Evolutionary conservation across 352 stramenopile species (phyloP), one percentile per base, ranked within the genome.

Genomic region (Phytopythium sindhum): DNA sequence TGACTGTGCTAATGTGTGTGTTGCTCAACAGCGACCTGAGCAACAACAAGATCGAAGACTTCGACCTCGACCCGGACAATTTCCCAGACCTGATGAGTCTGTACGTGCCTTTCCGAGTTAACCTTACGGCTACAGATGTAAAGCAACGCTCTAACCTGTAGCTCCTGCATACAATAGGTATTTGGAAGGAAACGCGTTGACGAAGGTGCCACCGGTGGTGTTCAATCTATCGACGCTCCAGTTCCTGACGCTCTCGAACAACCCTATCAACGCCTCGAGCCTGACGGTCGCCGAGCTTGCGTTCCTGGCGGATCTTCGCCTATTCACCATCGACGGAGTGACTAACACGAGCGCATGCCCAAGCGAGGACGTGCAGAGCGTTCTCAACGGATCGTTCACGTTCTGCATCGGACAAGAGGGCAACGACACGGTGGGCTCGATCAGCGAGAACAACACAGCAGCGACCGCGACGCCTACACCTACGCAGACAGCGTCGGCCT

Each of bases 301-400:
- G 21, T 85, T 88, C 42, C 72, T 92, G n/a, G 69, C 84, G 2
- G 70, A 65, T n/a, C 67, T 92, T 50, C 24, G 39, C 2, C 64
- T 73, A 14, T 78, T 92, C 59, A 69, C 65, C 11, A 75, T 92
- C 56, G 78, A 88, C 37, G 76, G 78, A 19, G 69, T 65, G 24
- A 88, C 77, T 17, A 73, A 74, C 54, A 89, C 81, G 53, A 74
- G 65, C 23, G 73, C 71, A 42, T 92, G 84, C 60, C 81, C 81
- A 21, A 70, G 58, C 17, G 57, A 78, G 45, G 68, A 68, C 9
- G 67, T 84, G 19, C 78, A 88, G 44, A 51, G 28, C 14, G 67
- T 60, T 41, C 71, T 92, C 28, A 88, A 80, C 52, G 44, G 51
- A 10, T 88, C 71, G n/a, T 89, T 92, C 58, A 75, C 53, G 8